Percentiles rank a stretch among this genome's conserved stretches.
Evolutionary conservation across 257 asterid species (phyloP).

Genomic region (Capsicum pubescens): DNA sequence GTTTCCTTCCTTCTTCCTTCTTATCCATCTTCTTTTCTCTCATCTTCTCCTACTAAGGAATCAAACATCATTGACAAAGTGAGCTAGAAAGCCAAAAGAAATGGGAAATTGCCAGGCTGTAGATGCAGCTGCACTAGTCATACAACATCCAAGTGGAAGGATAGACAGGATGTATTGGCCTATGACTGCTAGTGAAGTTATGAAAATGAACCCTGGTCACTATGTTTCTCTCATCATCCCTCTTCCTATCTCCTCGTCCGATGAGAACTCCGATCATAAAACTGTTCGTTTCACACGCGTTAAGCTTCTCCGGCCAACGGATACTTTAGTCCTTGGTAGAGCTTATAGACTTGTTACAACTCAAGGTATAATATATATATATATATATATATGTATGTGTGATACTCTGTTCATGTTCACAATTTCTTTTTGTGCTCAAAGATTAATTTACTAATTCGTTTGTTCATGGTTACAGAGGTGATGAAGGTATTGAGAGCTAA

Average conservation of each 20-base stretch:
- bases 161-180: constrained; percentile 83
- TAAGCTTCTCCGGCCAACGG: constrained; percentile 79
- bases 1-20: constrained; percentile 34
- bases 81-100: background rate
- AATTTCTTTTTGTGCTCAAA: background rate
- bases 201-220: constrained; percentile 86
- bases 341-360: constrained; percentile 87
- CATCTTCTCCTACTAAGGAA: constrained; percentile 10
- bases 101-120: constrained; percentile 96
- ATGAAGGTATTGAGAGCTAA: constrained; percentile 82
- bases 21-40: constrained; percentile 28
- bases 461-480: constrained; percentile 60
- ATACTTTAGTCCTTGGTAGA: constrained; percentile 72
- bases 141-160: constrained; percentile 82
- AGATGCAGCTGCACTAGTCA: constrained; percentile 88
- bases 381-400: background rate
- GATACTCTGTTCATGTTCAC: background rate
- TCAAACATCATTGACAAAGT: background rate
- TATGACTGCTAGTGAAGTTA: constrained; percentile 69
- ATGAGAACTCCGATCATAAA: constrained; percentile 40
- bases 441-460: background rate
- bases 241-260: constrained; percentile 34
- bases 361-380: constrained; percentile 54
- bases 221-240: constrained; percentile 87
- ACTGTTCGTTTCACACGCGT: constrained; percentile 66